Evolutionary conservation across 163 green algal species (phyloP), one percentile per base, ranked within the genome.

Genomic region (Smithsoniella earleae): DNA sequence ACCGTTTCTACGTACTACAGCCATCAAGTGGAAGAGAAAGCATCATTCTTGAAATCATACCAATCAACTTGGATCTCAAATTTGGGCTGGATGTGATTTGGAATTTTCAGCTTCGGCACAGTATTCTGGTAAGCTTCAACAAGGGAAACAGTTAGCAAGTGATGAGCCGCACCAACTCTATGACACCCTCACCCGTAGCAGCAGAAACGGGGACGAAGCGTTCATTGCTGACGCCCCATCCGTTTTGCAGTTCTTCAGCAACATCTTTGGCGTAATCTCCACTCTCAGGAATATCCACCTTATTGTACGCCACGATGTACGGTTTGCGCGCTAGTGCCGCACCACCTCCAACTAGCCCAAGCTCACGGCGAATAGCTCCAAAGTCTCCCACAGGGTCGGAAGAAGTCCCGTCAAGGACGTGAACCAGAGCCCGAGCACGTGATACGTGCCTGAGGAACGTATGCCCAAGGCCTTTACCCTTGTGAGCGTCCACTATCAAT

Each of bases 291-390:
- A 96, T 28, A 77, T 96, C 91, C 38, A 94, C 77, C 81, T 99
- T 99, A 87, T 98, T 98, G 83, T 96, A 95, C 6, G 86, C 92
- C 28, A 98, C 81, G 0, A 98, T 73, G 81, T 93, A 69, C 20
- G 81, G 20, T 31, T 33, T 58, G 28, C 25, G 58, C 44, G 65
- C n/a, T 31, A 45, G 45, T 46, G 63, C 63, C 25, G 66, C 43
- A 13, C 38, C 43, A 20, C 22, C 66, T 27, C 20, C 66, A 1
- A 37, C 64, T 36, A 74, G 64, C 64, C 22, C 78, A 52, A 99
- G 86, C 86, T 99, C 95, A 20, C 83, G 83, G 33, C 87, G 84
- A 73, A 98, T 95, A 46, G 93, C 91, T 3, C 85, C 73, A 79
- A 87, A 97, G 82, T 98, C 95, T 18, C 87, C 89, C 20, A 97